phyloP scores from a whole-genome alignment of 1,284 basidiomycete genomes.

The Sparassis latifolia region DNA sequence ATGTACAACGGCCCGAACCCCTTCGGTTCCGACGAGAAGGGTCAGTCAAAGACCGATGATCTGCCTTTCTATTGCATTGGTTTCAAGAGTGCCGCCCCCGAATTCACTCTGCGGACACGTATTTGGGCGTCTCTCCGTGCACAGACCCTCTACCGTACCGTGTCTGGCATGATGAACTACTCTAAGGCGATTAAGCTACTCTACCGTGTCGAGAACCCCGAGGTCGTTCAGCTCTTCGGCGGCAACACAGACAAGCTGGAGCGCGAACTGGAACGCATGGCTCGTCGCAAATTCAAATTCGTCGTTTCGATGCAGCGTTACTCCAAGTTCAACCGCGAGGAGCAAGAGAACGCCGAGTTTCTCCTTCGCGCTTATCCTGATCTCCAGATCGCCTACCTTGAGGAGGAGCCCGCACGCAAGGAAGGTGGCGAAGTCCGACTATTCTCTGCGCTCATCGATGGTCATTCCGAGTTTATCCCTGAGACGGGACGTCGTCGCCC shows the following conservation, averaged over 20 bases:
- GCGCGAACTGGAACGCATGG: slow-evolving; percentile 96
- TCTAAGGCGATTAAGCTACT: slow-evolving; percentile 99
- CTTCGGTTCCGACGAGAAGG: slow-evolving; percentile 84
- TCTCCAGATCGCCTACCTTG: slow-evolving; percentile 96
- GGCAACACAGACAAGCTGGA: slow-evolving; percentile 98
- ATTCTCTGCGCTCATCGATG: slow-evolving; percentile 95
- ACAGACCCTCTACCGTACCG: slow-evolving; percentile 97
- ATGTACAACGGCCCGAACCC: slow-evolving; percentile 80
- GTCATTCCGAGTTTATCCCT: slow-evolving; percentile 92
- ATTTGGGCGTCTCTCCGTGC: slow-evolving; percentile 99
- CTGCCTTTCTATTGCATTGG: slow-evolving; percentile 98
- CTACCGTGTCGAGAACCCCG: slow-evolving; percentile 98
- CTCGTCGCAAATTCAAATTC: slow-evolving; percentile 98
- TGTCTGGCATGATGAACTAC: slow-evolving; percentile 99
- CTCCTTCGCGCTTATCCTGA: slow-evolving; percentile 98
- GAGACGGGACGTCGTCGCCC: slow-evolving; percentile 86
- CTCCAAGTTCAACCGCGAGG: slow-evolving; percentile 99
- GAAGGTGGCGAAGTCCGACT: slow-evolving; percentile 94
- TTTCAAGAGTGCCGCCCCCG: slow-evolving; percentile 97
- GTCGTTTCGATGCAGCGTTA: slow-evolving; percentile 99
- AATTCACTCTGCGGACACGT: slow-evolving; percentile 96
- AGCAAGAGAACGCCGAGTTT: slow-evolving; percentile 99
- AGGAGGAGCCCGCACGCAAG: slow-evolving; percentile 91
- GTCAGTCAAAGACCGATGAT: slow-evolving; percentile 82
- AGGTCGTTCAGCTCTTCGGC: slow-evolving; percentile 94